These are phyloP conservation scores for Cyberlindnera lachancei DNA, from an alignment of 805 yeast genomes.

Conservation along the genomic window DNA sequence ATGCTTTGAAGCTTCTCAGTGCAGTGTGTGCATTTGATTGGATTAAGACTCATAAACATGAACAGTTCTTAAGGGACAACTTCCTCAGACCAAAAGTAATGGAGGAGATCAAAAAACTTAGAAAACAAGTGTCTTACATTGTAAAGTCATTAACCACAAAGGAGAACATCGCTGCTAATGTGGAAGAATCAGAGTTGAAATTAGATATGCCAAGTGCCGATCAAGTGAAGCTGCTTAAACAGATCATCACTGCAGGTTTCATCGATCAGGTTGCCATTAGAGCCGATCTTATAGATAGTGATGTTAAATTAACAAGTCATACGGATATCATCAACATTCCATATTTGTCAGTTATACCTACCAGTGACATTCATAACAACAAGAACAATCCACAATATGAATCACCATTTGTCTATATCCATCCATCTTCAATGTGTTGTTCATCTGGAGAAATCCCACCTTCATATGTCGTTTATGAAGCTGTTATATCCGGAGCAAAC, in stretches of 20 bases:
- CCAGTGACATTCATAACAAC: conserved; percentile 27
- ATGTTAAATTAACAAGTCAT: conserved; percentile 50
- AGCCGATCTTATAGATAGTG: conserved; percentile 66
- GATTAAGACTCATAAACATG: conserved; percentile 41
- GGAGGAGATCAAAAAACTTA: conserved; percentile 77
- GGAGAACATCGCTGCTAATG: conserved; percentile 48
- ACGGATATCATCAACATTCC: conserved; percentile 55
- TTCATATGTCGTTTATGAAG: conserved; percentile 63
- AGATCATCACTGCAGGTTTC: conserved; percentile 88
- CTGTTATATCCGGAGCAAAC: conserved; percentile 50
- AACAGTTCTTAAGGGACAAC: conserved; percentile 45
- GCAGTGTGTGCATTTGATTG: conserved; percentile 87
- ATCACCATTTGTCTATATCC: conserved; percentile 67
- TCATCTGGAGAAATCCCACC: conserved; percentile 68
- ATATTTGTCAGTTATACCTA: conserved; percentile 46
- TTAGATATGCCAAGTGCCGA: conserved; percentile 58
- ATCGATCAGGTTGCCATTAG: conserved; percentile 86
- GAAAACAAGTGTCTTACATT: conserved; percentile 72
- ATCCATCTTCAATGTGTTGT: conserved; percentile 64
- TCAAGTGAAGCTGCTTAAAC: conserved; percentile 77
- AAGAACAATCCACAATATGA: too few relatives aligned
- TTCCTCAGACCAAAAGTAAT: conserved; percentile 72
- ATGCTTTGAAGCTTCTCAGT: conserved; percentile 64
- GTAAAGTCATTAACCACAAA: conserved; percentile 59
- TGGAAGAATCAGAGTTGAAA: conserved; percentile 37